These are phyloP conservation scores for Adenanthera pavonina DNA, from an alignment of 306 rosid genomes.

Conservation along the genomic window DNA sequence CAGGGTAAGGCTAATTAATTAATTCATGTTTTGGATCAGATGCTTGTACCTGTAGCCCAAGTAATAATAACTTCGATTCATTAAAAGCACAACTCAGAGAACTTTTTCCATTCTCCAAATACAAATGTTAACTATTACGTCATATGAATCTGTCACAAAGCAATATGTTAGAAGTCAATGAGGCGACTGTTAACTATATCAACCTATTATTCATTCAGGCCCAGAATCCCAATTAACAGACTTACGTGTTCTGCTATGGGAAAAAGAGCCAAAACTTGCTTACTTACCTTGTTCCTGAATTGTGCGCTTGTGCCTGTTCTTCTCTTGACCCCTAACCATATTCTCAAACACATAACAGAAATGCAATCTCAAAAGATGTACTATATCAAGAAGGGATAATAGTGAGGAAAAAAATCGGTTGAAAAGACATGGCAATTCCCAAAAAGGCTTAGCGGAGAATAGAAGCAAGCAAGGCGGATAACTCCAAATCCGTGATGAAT, in stretches of 20 bases:
- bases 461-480: conserved; percentile 21
- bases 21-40: neutral
- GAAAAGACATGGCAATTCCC: neutral
- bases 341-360: neutral
- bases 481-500: neutral
- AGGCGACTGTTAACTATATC: neutral
- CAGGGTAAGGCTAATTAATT: neutral
- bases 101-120: neutral
- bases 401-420: neutral
- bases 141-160: neutral
- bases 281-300: neutral
- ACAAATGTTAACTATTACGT: neutral
- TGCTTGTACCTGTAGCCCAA: neutral
- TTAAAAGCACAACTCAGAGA: neutral
- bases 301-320: neutral
- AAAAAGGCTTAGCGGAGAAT: neutral
- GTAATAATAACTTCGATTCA: neutral
- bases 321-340: neutral
- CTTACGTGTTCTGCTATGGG: neutral
- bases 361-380: neutral
- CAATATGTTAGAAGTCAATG: neutral
- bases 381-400: neutral
- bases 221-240: neutral
- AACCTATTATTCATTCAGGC: neutral
- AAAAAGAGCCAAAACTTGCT: neutral